Percentiles rank a stretch among this genome's conserved stretches.
Evolutionary conservation across 2,329 filamentous ascomycete genomes (phyloP).

Genomic region (Dothistroma pini): DNA sequence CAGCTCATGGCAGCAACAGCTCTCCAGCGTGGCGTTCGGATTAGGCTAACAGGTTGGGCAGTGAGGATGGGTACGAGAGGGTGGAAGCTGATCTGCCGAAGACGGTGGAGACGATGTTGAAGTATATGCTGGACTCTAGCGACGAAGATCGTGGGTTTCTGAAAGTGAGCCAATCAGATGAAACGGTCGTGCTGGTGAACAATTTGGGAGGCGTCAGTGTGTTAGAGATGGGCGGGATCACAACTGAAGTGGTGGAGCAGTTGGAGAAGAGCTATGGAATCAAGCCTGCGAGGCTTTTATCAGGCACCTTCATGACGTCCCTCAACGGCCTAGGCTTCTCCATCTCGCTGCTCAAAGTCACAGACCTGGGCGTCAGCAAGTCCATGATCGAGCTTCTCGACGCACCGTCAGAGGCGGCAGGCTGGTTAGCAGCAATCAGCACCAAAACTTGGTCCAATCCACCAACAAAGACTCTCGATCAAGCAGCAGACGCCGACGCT

Average conservation of each 20-base stretch:
- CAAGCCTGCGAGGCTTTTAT: constrained; percentile 58
- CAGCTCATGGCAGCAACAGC: too few species aligned
- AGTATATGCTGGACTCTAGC: constrained; percentile 57
- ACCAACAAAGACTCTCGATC: constrained; percentile 39
- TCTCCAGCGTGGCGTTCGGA: too few species aligned
- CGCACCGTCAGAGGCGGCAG: constrained; percentile 62
- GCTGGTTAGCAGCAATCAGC: constrained; percentile 60
- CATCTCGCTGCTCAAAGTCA: constrained; percentile 61
- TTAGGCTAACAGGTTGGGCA: not conserved
- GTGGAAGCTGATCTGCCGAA: constrained; percentile 41
- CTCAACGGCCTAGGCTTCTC: constrained; percentile 70
- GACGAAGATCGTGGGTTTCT: constrained; percentile 71
- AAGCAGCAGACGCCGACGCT: constrained; percentile 37
- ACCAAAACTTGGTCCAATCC: constrained; percentile 55
- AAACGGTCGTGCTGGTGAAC: constrained; percentile 68
- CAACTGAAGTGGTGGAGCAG: constrained; percentile 62
- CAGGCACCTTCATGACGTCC: constrained; percentile 69
- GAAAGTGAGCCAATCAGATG: constrained; percentile 56
- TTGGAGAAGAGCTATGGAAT: constrained; percentile 57
- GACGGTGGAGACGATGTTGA: constrained; percentile 58
- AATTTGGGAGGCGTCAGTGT: constrained; percentile 71
- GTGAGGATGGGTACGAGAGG: constrained; percentile 39
- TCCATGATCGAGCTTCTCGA: constrained; percentile 66
- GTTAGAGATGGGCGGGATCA: constrained; percentile 69
- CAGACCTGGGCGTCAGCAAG: constrained; percentile 57